A percentile compares a stretch with the other conserved stretches of the same genome.
These are phyloP conservation scores for Serendipita sp. DNA, from an alignment of 768 basidiomycete genomes.

Conservation along the genomic window DNA sequence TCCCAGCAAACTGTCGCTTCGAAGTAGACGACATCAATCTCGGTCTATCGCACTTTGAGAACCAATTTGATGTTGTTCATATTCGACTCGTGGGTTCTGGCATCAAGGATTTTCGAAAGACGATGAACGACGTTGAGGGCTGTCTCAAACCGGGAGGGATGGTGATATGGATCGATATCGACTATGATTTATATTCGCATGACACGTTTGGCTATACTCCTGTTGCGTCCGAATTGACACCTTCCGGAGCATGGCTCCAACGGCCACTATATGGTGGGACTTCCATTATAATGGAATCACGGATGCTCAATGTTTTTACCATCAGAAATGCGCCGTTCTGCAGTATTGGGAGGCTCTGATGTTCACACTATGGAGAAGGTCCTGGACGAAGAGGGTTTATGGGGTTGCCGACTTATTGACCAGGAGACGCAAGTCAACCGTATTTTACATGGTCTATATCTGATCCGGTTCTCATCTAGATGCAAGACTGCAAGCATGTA, in stretches of 20 bases:
- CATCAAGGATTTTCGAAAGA: not conserved
- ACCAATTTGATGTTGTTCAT: slow-evolving; percentile 1
- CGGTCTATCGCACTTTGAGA: not conserved
- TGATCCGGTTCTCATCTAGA: not conserved
- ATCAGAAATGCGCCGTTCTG: not conserved
- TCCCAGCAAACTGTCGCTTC: not conserved
- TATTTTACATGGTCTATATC: not conserved
- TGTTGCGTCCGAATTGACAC: not conserved
- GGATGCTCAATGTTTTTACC: not conserved
- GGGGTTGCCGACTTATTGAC: not conserved
- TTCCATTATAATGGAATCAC: not conserved
- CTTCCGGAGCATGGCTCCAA: not conserved
- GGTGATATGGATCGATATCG: not conserved
- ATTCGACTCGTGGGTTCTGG: not conserved
- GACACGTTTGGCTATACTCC: not conserved
- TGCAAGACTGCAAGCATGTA: not conserved
- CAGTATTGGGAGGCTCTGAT: not conserved
- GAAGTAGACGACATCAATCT: slow-evolving; percentile 1
- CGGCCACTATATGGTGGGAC: not conserved
- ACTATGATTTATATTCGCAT: slow-evolving; percentile 1
- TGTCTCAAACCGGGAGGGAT: slow-evolving; percentile 1
- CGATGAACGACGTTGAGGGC: not conserved
- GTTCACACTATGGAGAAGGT: not conserved
- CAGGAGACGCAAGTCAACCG: not conserved
- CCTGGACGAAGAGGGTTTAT: slow-evolving; percentile 1